Evolutionary conservation across 768 basidiomycete genomes (phyloP).

Genomic region (Sarcodon sp.): DNA sequence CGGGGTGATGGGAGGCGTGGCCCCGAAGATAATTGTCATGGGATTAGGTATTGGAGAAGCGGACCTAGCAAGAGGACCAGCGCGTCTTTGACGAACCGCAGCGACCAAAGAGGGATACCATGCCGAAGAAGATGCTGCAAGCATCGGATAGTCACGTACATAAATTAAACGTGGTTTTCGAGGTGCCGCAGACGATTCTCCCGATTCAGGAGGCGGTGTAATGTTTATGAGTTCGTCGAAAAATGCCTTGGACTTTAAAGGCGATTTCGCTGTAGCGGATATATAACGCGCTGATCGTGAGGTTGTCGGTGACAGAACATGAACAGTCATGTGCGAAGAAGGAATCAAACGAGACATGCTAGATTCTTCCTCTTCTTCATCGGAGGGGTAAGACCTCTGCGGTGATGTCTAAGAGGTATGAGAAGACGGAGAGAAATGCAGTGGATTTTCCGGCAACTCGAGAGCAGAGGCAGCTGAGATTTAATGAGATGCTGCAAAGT

Average conservation of each 20-base stretch:
- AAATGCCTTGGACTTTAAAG: slow-evolving; percentile 45
- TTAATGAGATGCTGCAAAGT: not conserved
- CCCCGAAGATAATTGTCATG: slow-evolving; percentile 79
- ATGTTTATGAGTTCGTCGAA: slow-evolving; percentile 71
- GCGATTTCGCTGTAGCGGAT: slow-evolving; percentile 17
- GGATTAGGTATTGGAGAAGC: slow-evolving; percentile 54
- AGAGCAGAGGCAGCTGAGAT: slow-evolving; percentile 52
- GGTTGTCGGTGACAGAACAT: slow-evolving; percentile 23
- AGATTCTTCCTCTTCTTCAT: slow-evolving; percentile 31
- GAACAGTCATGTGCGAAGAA: slow-evolving; percentile 35
- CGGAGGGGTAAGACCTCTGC: slow-evolving; percentile 24
- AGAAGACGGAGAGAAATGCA: slow-evolving; percentile 42
- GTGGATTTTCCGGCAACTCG: slow-evolving; percentile 59
- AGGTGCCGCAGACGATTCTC: slow-evolving; percentile 11
- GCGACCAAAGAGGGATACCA: slow-evolving; percentile 79
- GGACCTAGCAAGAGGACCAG: slow-evolving; percentile 46
- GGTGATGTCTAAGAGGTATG: slow-evolving; percentile 15
- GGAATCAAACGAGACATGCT: slow-evolving; percentile 26
- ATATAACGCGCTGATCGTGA: slow-evolving; percentile 4
- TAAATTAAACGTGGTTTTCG: slow-evolving; percentile 65
- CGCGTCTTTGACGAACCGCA: slow-evolving; percentile 66
- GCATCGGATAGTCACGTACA: slow-evolving; percentile 68
- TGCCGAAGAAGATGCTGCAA: slow-evolving; percentile 53
- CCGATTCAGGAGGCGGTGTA: slow-evolving; percentile 14
- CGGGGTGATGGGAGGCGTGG: slow-evolving; percentile 64